Evolutionary conservation across 306 rosid species (phyloP).

Genomic region (Vigna angularis): DNA sequence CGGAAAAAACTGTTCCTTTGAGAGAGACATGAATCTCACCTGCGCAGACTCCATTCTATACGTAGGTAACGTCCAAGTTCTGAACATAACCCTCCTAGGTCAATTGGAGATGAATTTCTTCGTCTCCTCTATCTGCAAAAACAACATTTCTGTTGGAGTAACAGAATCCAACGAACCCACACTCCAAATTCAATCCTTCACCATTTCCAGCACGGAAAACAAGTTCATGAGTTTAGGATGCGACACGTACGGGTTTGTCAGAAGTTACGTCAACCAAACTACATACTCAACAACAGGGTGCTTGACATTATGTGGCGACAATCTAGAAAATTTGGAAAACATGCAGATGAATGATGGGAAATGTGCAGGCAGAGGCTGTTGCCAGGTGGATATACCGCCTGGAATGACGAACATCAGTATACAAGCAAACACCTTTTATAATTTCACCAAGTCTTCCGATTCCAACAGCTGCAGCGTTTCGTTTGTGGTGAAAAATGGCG

Average conservation of each 20-base stretch:
- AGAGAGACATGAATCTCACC: background rate
- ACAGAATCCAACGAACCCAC: accelerated
- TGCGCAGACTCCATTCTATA: slow-evolving; percentile 5
- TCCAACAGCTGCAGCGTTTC: slow-evolving; percentile 29
- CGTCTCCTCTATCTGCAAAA: background rate
- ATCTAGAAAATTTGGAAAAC: background rate
- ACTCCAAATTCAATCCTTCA: background rate
- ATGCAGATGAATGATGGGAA: background rate
- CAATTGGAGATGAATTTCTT: background rate
- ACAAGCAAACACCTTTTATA: background rate
- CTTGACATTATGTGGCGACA: slow-evolving; percentile 4
- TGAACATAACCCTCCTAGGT: slow-evolving; percentile 37
- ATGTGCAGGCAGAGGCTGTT: slow-evolving; percentile 38
- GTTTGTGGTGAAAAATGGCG: slow-evolving; percentile 33
- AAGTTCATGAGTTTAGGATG: slow-evolving; percentile 10
- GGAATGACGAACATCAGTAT: background rate
- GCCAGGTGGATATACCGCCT: slow-evolving; percentile 32
- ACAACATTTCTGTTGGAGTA: accelerated
- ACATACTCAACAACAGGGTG: background rate
- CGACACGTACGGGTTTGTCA: background rate
- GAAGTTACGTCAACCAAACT: background rate
- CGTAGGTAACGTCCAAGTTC: background rate
- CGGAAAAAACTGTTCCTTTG: slow-evolving; percentile 26
- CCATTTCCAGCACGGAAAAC: slow-evolving; percentile 2
- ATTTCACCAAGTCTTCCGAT: background rate